Percentiles rank a stretch among this genome's conserved stretches.
Conservation (phyloP, 495 filamentous ascomycete species). For the Articulospora tetracladia region DNA sequence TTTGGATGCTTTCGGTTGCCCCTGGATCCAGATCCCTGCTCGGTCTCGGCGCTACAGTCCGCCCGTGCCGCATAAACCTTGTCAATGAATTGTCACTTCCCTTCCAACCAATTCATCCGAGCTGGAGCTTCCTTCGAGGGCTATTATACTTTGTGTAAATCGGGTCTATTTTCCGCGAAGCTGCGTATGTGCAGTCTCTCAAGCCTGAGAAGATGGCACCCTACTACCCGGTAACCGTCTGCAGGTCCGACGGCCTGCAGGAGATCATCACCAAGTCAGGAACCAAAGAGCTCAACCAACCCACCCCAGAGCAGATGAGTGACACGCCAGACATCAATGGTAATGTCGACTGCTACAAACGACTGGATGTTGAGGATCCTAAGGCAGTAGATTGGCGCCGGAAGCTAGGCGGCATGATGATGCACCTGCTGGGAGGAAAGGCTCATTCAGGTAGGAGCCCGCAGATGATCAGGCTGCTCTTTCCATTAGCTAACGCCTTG, state of each 20-base stretch:
- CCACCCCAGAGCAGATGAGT: constrained; percentile 40
- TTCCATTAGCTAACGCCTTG: constrained; percentile 14
- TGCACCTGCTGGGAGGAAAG: constrained; percentile 35
- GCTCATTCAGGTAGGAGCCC: constrained; percentile 27
- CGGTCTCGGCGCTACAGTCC: no score
- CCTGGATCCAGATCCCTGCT: no score
- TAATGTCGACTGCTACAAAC: constrained; percentile 43
- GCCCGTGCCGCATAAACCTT: no score
- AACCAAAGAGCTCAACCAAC: constrained; percentile 37
- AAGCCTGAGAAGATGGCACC: background rate
- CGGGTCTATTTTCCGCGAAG: background rate
- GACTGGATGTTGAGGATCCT: constrained; percentile 32
- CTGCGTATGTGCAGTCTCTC: background rate
- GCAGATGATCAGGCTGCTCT: background rate
- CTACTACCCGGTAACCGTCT: constrained; percentile 28
- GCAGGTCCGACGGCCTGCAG: constrained; percentile 37
- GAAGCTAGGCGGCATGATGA: constrained; percentile 50
- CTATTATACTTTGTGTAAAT: background rate
- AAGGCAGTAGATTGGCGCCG: constrained; percentile 51
- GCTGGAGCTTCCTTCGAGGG: background rate
- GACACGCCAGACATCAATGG: constrained; percentile 41
- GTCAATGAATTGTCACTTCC: no score
- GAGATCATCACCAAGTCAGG: constrained; percentile 25
- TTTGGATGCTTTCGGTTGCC: no score
- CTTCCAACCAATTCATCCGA: no score